Evolutionary conservation across 768 basidiomycete species (phyloP).

Genomic region (Rhodotorula toruloides): DNA sequence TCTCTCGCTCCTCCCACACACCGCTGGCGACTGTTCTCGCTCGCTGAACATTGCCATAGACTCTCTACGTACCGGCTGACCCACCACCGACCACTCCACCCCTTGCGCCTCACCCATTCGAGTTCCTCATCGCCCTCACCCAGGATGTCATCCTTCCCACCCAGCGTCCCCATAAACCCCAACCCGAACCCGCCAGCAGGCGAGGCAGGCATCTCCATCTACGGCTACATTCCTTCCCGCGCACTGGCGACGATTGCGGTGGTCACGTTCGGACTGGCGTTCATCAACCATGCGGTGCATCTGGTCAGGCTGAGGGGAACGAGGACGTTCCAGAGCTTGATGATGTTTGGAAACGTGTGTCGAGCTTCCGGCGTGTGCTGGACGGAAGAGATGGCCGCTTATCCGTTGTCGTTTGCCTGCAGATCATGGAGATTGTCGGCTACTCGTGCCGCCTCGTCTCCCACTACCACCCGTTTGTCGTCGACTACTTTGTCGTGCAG

Average conservation of each 20-base stretch:
- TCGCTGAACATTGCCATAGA: too few relatives aligned
- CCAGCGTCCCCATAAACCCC: constrained; percentile 14
- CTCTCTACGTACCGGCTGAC: too few relatives aligned
- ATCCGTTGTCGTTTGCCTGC: not conserved
- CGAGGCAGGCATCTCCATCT: constrained; percentile 17
- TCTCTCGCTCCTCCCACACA: not conserved
- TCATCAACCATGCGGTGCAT: constrained; percentile 16
- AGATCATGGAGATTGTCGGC: constrained; percentile 20
- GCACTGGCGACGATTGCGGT: constrained; percentile 16
- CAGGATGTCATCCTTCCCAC: not conserved
- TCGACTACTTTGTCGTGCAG: constrained; percentile 20
- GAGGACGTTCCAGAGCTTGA: constrained; percentile 7
- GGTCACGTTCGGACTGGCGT: constrained; percentile 14
- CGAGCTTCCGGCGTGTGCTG: too few relatives aligned
- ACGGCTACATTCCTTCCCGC: constrained; percentile 16
- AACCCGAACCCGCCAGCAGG: constrained; percentile 18
- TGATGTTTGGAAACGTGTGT: constrained; percentile 20
- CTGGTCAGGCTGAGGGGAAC: not conserved
- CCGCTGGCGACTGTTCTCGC: not conserved
- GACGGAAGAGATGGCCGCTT: too few relatives aligned
- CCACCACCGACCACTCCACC: too few relatives aligned
- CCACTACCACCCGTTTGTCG: constrained; percentile 20
- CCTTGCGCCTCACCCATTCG: too few relatives aligned
- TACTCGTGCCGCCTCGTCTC: constrained; percentile 14
- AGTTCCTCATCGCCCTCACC: not conserved